Evolutionary conservation across 2,329 filamentous ascomycete genomes (phyloP).

Genomic region (Microdochium bolleyi): DNA sequence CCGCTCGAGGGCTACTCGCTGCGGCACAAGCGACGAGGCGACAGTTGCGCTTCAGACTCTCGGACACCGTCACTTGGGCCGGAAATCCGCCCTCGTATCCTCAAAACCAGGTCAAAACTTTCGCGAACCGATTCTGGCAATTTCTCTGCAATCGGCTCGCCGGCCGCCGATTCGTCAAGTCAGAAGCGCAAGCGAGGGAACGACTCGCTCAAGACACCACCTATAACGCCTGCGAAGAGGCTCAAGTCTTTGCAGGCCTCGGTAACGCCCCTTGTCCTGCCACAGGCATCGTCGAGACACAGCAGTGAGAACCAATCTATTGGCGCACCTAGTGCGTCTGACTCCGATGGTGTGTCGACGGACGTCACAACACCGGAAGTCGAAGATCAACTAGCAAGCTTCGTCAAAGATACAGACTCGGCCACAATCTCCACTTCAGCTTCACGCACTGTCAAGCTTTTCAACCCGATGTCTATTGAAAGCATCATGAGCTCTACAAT

Average conservation of each 20-base stretch:
- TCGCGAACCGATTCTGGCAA: constrained; percentile 22
- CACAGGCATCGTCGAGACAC: constrained; percentile 23
- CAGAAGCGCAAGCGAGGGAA: constrained; percentile 33
- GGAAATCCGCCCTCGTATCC: constrained; percentile 43
- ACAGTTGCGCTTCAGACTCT: constrained; percentile 40
- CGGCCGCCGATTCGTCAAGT: constrained; percentile 13
- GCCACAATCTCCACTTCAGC: not conserved
- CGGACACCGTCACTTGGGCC: constrained; percentile 50
- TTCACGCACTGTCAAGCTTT: not conserved
- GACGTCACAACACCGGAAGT: constrained; percentile 43
- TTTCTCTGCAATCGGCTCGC: constrained; percentile 25
- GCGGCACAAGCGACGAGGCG: constrained; percentile 44
- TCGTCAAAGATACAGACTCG: not conserved
- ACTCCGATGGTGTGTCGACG: constrained; percentile 23
- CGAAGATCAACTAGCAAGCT: not conserved
- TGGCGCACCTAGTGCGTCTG: constrained; percentile 20
- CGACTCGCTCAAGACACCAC: constrained; percentile 42
- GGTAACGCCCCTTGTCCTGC: constrained; percentile 16
- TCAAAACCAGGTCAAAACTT: constrained; percentile 28
- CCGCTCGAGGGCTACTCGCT: constrained; percentile 43
- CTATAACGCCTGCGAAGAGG: constrained; percentile 46
- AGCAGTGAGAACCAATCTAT: constrained; percentile 26
- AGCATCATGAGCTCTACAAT: not conserved
- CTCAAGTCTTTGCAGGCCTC: constrained; percentile 28
- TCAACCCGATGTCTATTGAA: not conserved